Conservation (phyloP, 164 flowering plant species). For the Brasenia schreberi region DNA sequence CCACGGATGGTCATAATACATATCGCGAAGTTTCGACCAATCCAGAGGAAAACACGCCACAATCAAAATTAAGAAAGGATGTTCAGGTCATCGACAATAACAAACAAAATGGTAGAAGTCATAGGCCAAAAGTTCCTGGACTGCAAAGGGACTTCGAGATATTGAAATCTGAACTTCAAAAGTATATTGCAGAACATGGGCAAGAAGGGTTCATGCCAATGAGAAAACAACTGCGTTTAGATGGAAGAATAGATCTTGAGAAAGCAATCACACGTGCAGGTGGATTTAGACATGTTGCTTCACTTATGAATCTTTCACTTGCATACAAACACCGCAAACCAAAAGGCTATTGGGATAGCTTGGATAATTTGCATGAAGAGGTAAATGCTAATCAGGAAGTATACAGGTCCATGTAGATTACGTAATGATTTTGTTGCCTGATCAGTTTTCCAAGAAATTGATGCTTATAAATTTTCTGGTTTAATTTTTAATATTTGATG, state of each 20-base stretch:
- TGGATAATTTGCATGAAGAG: slow-evolving; percentile 84
- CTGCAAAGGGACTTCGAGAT: slow-evolving; percentile 75
- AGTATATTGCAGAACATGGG: slow-evolving; percentile 63
- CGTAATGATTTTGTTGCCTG: not conserved
- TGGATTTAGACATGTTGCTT: slow-evolving; percentile 79
- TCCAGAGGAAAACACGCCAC: not conserved
- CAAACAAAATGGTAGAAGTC: slow-evolving; percentile 16
- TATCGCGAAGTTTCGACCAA: slow-evolving; percentile 8
- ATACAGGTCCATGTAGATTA: not conserved
- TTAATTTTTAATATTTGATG: too few species aligned
- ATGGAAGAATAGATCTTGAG: slow-evolving; percentile 90
- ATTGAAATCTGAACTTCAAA: slow-evolving; percentile 59
- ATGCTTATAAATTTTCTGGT: not conserved
- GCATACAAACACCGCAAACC: slow-evolving; percentile 93
- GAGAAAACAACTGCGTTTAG: slow-evolving; percentile 83
- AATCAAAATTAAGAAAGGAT: not conserved
- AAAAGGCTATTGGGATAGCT: slow-evolving; percentile 90
- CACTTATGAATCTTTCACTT: slow-evolving; percentile 76
- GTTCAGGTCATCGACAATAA: slow-evolving; percentile 6
- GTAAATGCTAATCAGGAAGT: slow-evolving; percentile 14
- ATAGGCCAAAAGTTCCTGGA: slow-evolving; percentile 76
- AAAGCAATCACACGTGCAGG: slow-evolving; percentile 94
- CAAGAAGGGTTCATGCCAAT: slow-evolving; percentile 98
- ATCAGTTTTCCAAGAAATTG: too few species aligned
- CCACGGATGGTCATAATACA: slow-evolving; percentile 6